Conservation (phyloP, 1,284 basidiomycete genomes). For the Albatrellus sp. region DNA sequence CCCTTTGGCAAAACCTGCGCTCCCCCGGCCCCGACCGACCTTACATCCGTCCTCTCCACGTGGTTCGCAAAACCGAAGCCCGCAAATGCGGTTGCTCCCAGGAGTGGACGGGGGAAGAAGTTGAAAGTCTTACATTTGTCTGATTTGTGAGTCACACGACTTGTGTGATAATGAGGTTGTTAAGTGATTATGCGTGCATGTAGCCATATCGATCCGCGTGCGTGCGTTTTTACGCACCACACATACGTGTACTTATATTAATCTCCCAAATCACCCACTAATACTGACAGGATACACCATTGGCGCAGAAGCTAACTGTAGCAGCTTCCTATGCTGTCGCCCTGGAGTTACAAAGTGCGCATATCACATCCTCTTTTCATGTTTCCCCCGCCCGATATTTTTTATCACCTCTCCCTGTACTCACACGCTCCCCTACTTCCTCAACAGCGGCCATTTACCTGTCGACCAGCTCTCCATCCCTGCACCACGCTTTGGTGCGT, state of each 20-base stretch:
- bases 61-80: constrained; percentile 65
- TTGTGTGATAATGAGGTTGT: too few species aligned
- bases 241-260: too few species aligned
- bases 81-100: constrained; percentile 40
- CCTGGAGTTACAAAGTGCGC: too few species aligned
- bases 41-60: constrained; percentile 37
- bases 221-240: constrained; percentile 14
- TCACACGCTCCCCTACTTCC: too few species aligned
- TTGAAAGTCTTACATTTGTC: constrained; percentile 69
- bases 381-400: too few species aligned
- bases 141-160: too few species aligned
- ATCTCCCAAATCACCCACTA: too few species aligned
- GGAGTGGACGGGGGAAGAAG: constrained; percentile 45
- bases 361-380: too few species aligned
- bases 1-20: too few species aligned
- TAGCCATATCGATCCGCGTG: constrained; percentile 67
- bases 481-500: constrained; percentile 60
- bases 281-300: constrained; percentile 47
- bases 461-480: constrained; percentile 36
- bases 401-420: constrained; percentile 40
- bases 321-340: constrained; percentile 63
- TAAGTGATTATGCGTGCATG: too few species aligned
- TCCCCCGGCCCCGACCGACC: constrained; percentile 36
- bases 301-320: constrained; percentile 66
- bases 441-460: too few species aligned